Percentiles rank a stretch among this genome's conserved stretches.
Conservation (phyloP, 31 red algal species). For the Odonthalia washingtoniensis region DNA sequence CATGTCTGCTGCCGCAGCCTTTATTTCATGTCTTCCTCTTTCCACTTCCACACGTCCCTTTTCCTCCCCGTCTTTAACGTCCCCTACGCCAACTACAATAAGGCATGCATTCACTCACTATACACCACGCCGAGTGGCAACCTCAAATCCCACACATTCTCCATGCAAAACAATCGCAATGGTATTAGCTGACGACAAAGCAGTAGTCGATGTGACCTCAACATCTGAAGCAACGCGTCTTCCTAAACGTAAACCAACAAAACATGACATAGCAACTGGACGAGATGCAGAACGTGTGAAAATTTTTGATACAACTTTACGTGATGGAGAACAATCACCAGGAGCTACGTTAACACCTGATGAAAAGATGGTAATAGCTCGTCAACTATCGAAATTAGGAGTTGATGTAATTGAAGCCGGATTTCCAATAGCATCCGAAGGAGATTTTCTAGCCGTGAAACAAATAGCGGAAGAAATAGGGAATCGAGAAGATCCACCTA, state of each 20-base stretch:
- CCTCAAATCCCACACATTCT: too few relatives aligned
- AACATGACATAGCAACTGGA: constrained; percentile 85
- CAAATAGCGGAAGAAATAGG: constrained; percentile 82
- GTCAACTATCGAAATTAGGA: constrained; percentile 88
- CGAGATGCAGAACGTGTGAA: constrained; percentile 79
- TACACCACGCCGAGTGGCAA: too few relatives aligned
- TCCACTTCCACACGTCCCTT: too few relatives aligned
- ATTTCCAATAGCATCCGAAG: constrained; percentile 90
- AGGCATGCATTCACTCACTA: too few relatives aligned
- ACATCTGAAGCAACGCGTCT: not conserved
- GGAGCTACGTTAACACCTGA: constrained; percentile 93
- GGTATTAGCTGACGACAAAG: too few relatives aligned
- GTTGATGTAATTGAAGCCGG: constrained; percentile 99
- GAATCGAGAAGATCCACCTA: constrained; percentile 80
- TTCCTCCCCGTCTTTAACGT: too few relatives aligned
- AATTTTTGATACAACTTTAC: constrained; percentile 97
- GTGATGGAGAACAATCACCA: constrained; percentile 98
- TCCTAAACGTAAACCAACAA: constrained; percentile 53
- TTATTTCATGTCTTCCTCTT: too few relatives aligned
- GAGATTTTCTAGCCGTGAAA: constrained; percentile 91
- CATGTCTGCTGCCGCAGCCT: too few relatives aligned
- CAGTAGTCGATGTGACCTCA: too few relatives aligned
- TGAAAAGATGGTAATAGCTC: constrained; percentile 94
- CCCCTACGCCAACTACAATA: too few relatives aligned
- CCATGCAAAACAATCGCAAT: too few relatives aligned